Percentiles rank a stretch among this genome's conserved stretches.
Conservation (phyloP, 768 basidiomycete genomes). For the Tephrocybe sp. region DNA sequence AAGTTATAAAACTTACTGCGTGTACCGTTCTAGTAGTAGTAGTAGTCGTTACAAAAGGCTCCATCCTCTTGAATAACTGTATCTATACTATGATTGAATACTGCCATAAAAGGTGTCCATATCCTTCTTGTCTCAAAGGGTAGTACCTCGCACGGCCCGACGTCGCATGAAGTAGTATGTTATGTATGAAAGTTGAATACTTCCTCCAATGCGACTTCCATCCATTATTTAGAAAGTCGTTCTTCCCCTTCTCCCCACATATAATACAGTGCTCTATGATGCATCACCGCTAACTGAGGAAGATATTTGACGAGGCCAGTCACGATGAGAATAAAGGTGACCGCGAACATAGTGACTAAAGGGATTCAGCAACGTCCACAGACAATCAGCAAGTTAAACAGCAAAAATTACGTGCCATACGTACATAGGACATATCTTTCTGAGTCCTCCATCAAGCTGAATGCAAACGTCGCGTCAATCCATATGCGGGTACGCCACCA, state of each 20-base stretch:
- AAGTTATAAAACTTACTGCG: too few species aligned
- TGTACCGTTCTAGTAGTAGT: too few species aligned
- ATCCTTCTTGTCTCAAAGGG: conserved; percentile 45
- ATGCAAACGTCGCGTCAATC: conserved; percentile 50
- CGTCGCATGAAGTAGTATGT: conserved; percentile 29
- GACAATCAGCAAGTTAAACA: neutral
- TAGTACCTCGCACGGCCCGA: conserved; percentile 46
- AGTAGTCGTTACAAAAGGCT: too few species aligned
- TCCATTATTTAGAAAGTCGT: conserved; percentile 8
- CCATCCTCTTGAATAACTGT: too few species aligned
- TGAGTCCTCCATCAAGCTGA: conserved; percentile 53
- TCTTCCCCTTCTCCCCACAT: conserved; percentile 45
- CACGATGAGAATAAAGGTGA: conserved; percentile 35
- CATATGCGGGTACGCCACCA: conserved; percentile 48
- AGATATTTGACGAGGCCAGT: conserved; percentile 41
- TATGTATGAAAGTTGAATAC: neutral
- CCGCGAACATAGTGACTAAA: conserved; percentile 37
- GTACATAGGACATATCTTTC: conserved; percentile 48
- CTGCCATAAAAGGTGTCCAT: conserved; percentile 32
- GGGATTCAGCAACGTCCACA: neutral
- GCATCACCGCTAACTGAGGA: conserved; percentile 40
- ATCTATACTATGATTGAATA: too few species aligned
- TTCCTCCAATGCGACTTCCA: conserved; percentile 9
- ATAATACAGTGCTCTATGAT: conserved; percentile 41
- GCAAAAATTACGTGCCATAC: conserved; percentile 19